These are phyloP conservation scores for Astrocystis sublimbata DNA, from an alignment of 495 filamentous ascomycete genomes.

Conservation along the genomic window DNA sequence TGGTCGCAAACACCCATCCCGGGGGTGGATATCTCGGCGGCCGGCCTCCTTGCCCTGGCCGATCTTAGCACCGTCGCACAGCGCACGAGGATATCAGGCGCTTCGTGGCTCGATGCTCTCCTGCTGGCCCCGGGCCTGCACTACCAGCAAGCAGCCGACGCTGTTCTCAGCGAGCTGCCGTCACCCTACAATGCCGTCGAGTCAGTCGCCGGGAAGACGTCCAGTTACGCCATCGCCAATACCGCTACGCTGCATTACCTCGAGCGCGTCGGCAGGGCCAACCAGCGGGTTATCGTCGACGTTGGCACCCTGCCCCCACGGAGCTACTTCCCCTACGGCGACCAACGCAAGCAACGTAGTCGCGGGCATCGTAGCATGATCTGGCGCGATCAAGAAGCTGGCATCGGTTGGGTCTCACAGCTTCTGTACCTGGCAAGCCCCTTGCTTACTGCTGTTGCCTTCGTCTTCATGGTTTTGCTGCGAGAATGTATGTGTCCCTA, in stretches of 20 bases:
- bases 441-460: slow-evolving; percentile 41
- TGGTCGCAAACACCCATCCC: slow-evolving; percentile 40
- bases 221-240: slow-evolving; percentile 53
- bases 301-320: slow-evolving; percentile 38
- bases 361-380: slow-evolving; percentile 29
- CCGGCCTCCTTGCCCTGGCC: slow-evolving; percentile 56
- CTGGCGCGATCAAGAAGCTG: slow-evolving; percentile 32
- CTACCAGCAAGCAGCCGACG: slow-evolving; percentile 58
- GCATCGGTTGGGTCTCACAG: slow-evolving; percentile 42
- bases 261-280: slow-evolving; percentile 45
- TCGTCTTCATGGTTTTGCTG: slow-evolving; percentile 43
- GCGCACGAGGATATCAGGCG: slow-evolving; percentile 57
- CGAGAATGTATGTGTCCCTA: slow-evolving; percentile 43
- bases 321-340: slow-evolving; percentile 19
- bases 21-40: slow-evolving; percentile 45
- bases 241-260: slow-evolving; percentile 55
- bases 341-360: slow-evolving; percentile 15
- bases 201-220: slow-evolving; percentile 32
- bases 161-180: slow-evolving; percentile 32
- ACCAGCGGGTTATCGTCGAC: slow-evolving; percentile 47
- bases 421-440: slow-evolving; percentile 48
- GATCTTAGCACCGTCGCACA: slow-evolving; percentile 56
- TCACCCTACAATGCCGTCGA: slow-evolving; percentile 36
- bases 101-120: slow-evolving; percentile 53
- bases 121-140: slow-evolving; percentile 62